These are phyloP conservation scores for Tetrapyrgos nigripes DNA, from an alignment of 1,284 basidiomycete species.

Conservation along the genomic window DNA sequence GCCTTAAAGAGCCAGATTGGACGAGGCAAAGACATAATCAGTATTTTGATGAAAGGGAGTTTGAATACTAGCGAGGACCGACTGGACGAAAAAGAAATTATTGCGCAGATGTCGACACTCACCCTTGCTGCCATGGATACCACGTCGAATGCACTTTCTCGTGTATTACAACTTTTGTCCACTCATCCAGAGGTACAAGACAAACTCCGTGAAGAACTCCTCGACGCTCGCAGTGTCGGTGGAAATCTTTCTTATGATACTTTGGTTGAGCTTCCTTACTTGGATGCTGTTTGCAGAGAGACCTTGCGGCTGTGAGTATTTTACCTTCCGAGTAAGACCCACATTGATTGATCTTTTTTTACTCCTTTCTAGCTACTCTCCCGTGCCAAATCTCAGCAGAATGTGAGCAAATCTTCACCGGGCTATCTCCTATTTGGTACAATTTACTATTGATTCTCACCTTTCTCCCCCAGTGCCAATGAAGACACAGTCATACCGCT, in stretches of 20 bases:
- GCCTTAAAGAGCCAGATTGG: background rate
- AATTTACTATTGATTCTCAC: background rate
- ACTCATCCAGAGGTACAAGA: conserved; percentile 21
- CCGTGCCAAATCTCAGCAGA: conserved; percentile 31
- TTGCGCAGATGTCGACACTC: background rate
- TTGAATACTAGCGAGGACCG: background rate
- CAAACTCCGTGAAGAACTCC: conserved; percentile 16
- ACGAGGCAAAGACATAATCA: background rate
- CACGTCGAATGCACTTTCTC: conserved; percentile 21
- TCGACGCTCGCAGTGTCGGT: conserved; percentile 16
- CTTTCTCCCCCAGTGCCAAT: conserved; percentile 18
- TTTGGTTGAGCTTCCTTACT: conserved; percentile 42
- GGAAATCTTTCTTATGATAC: conserved; percentile 39
- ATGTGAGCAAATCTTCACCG: conserved; percentile 28
- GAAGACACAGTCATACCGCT: conserved; percentile 36
- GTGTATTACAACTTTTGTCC: conserved; percentile 25
- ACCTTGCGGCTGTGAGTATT: conserved; percentile 46
- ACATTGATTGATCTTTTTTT: background rate
- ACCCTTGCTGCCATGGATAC: conserved; percentile 1
- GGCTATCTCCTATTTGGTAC: background rate
- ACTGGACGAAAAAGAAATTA: conserved; percentile 2
- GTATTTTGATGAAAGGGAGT: background rate
- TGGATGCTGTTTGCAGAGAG: conserved; percentile 52
- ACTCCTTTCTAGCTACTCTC: conserved; percentile 31
- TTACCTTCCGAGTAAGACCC: background rate